Evolutionary conservation across 2,329 filamentous ascomycete genomes (phyloP).

Genomic region (Thielaviopsis populi): DNA sequence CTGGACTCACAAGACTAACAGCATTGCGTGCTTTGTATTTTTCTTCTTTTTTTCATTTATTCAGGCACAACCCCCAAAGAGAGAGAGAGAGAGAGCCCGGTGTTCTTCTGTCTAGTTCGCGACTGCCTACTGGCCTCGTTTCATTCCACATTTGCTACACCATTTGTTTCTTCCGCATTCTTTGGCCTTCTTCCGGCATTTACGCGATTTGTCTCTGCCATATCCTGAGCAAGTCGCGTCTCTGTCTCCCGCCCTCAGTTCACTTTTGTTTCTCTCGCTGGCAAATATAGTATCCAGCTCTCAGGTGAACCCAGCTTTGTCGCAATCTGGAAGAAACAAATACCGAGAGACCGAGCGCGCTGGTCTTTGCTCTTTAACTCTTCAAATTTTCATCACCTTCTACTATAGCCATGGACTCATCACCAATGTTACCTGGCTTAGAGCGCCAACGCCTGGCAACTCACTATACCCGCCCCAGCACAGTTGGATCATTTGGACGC

Average conservation of each 20-base stretch:
- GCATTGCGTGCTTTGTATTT: slow-evolving; percentile 8
- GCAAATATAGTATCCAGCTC: neutral
- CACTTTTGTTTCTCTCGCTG: neutral
- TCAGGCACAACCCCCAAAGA: neutral
- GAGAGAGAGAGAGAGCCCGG: neutral
- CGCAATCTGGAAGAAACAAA: neutral
- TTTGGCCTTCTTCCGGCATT: neutral
- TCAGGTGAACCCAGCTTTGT: neutral
- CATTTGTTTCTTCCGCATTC: slow-evolving; percentile 5
- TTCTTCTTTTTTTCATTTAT: neutral
- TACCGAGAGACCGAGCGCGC: neutral
- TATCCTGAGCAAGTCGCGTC: neutral
- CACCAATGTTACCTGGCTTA: slow-evolving; percentile 32
- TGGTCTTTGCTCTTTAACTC: neutral
- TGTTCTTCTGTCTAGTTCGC: neutral
- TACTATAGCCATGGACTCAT: slow-evolving; percentile 18
- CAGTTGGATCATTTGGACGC: slow-evolving; percentile 13
- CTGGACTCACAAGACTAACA: neutral
- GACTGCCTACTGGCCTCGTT: neutral
- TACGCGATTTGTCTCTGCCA: slow-evolving; percentile 1
- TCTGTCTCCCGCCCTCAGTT: neutral
- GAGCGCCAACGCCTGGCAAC: slow-evolving; percentile 29
- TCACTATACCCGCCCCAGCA: slow-evolving; percentile 23
- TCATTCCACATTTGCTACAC: neutral
- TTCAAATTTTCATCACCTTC: neutral